Conservation (phyloP, 2,329 filamentous ascomycete genomes). For the Arthrobotrys iridis region DNA sequence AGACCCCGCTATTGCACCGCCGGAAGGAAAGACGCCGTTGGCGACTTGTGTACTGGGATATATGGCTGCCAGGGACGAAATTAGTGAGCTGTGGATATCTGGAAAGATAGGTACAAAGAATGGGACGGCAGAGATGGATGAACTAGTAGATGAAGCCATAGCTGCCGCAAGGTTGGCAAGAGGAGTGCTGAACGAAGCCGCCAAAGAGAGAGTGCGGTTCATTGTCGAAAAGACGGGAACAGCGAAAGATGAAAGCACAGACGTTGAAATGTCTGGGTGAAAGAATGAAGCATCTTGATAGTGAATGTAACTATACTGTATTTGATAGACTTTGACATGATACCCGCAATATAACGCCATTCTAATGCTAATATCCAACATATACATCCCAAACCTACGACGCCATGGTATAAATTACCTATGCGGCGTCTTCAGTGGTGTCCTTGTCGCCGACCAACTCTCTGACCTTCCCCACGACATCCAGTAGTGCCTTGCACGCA, state of each 20-base stretch:
- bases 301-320: constrained; percentile 51
- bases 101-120: constrained; percentile 68
- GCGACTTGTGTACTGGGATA: constrained; percentile 92
- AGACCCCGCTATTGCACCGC: constrained; percentile 36
- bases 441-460: constrained; percentile 70
- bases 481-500: constrained; percentile 81
- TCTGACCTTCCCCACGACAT: constrained; percentile 72
- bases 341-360: constrained; percentile 54
- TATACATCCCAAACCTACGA: not conserved
- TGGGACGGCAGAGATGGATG: constrained; percentile 54
- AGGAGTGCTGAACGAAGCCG: constrained; percentile 57
- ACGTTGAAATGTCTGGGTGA: constrained; percentile 51
- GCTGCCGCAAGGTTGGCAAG: constrained; percentile 56
- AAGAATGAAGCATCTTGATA: constrained; percentile 6
- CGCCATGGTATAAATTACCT: constrained; percentile 47
- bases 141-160: constrained; percentile 57
- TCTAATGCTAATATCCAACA: constrained; percentile 49
- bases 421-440: constrained; percentile 51
- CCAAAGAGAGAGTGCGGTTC: constrained; percentile 56
- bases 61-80: constrained; percentile 83
- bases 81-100: constrained; percentile 95
- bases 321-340: constrained; percentile 42
- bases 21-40: constrained; percentile 59
- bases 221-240: constrained; percentile 50
- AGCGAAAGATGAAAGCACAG: constrained; percentile 11